Percentiles rank a stretch among this genome's conserved stretches.
Evolutionary conservation across 352 stramenopile genomes (phyloP).

Genomic region (Pythium oligandrum): DNA sequence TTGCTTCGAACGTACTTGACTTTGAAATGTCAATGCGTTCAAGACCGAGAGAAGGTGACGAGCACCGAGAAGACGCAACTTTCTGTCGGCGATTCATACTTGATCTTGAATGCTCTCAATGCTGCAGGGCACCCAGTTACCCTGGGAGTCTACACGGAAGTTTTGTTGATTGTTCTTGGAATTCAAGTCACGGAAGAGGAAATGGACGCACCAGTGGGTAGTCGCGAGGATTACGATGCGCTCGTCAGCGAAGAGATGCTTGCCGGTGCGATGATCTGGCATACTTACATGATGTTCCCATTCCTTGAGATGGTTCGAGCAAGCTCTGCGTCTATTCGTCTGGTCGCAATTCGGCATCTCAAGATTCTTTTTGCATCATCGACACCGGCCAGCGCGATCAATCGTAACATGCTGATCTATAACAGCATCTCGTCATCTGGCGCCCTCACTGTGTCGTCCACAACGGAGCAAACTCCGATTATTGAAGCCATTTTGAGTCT

Average conservation of each 20-base stretch:
- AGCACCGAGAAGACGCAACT: slow-evolving; percentile 71
- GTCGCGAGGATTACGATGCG: slow-evolving; percentile 20
- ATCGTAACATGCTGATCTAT: slow-evolving; percentile 74
- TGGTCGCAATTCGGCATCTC: slow-evolving; percentile 25
- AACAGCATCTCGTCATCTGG: slow-evolving; percentile 69
- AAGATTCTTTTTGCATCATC: slow-evolving; percentile 29
- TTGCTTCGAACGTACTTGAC: slow-evolving; percentile 76
- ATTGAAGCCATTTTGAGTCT: slow-evolving; percentile 74
- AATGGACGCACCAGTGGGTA: slow-evolving; percentile 15
- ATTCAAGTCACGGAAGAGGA: slow-evolving; percentile 48
- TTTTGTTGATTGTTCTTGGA: slow-evolving; percentile 68
- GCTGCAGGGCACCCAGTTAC: slow-evolving; percentile 55
- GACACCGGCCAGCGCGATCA: slow-evolving; percentile 50
- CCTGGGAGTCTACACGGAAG: slow-evolving; percentile 78
- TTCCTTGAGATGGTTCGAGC: slow-evolving; percentile 26
- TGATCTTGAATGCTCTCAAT: slow-evolving; percentile 80
- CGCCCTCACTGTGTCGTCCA: slow-evolving; percentile 67
- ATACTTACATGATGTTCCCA: slow-evolving; percentile 24
- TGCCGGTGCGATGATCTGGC: slow-evolving; percentile 22
- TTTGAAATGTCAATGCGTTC: slow-evolving; percentile 63
- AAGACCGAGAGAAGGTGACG: slow-evolving; percentile 60
- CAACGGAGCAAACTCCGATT: slow-evolving; percentile 70
- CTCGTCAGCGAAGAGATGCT: slow-evolving; percentile 26
- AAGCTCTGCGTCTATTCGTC: slow-evolving; percentile 25
- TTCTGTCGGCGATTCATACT: slow-evolving; percentile 68